Evolutionary conservation across 768 basidiomycete genomes (phyloP).

Genomic region (Boletus sensibilis): DNA sequence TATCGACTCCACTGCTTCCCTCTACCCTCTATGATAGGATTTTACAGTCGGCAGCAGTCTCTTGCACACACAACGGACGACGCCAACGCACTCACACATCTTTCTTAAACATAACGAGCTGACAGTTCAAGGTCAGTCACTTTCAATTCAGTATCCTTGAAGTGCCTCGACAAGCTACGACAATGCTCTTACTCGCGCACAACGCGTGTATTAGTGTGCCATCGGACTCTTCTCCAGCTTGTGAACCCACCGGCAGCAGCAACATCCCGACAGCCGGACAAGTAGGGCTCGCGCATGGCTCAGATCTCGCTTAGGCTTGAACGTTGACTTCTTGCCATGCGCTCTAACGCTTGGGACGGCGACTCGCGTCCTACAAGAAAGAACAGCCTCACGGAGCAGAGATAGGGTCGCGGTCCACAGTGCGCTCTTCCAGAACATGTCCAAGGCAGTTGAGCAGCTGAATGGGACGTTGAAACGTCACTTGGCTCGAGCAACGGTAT

Average conservation of each 20-base stretch:
- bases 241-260: no score
- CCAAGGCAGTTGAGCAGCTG: neutral
- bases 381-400: neutral
- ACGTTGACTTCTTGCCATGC: neutral
- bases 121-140: neutral
- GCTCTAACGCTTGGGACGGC: neutral
- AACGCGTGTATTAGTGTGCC: neutral
- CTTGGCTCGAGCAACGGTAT: no score
- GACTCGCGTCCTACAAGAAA: neutral
- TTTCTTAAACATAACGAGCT: neutral
- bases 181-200: neutral
- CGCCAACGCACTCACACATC: neutral
- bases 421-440: neutral
- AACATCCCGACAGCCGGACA: neutral
- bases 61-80: neutral
- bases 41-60: neutral
- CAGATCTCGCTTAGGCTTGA: neutral
- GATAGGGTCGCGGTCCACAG: neutral
- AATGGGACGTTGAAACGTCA: conserved; percentile 2
- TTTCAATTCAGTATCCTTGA: neutral
- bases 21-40: no score
- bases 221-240: neutral
- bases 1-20: no score
- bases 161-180: neutral
- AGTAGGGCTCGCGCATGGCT: neutral